Evolutionary conservation across 2,329 filamentous ascomycete genomes (phyloP).

Genomic region (Lecanoromycetidae sp.): DNA sequence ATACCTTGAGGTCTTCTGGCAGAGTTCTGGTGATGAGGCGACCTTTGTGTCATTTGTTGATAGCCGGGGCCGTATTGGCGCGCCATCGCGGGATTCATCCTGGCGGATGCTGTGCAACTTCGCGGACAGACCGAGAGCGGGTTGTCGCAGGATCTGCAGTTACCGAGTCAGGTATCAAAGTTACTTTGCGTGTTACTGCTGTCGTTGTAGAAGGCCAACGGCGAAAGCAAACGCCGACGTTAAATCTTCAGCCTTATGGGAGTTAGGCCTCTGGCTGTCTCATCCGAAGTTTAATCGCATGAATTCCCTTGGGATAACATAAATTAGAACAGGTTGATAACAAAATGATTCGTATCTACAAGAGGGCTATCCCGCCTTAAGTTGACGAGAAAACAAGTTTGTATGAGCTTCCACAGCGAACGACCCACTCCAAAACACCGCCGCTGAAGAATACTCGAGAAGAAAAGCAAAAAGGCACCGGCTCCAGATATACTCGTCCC

Average conservation of each 20-base stretch:
- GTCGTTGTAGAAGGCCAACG: neutral
- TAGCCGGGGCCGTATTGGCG: slow-evolving; percentile 17
- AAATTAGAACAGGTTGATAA: too few relatives aligned
- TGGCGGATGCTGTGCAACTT: slow-evolving; percentile 1
- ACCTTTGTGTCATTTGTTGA: slow-evolving; percentile 13
- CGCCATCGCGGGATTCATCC: slow-evolving; percentile 19
- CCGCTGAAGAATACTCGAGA: slow-evolving; percentile 7
- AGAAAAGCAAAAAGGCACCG: neutral
- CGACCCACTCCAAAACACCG: slow-evolving; percentile 8
- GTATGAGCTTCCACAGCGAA: neutral
- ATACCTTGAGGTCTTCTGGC: slow-evolving; percentile 17
- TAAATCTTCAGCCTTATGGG: neutral
- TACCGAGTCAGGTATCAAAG: slow-evolving; percentile 4
- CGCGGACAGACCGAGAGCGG: neutral
- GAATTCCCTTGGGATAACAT: too few relatives aligned
- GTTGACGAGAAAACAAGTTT: neutral
- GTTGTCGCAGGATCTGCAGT: neutral
- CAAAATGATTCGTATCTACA: neutral
- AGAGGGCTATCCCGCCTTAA: neutral
- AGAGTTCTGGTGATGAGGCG: slow-evolving; percentile 12
- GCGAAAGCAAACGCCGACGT: neutral
- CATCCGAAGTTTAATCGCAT: too few relatives aligned
- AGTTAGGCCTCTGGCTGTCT: too few relatives aligned
- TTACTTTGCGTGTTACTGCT: neutral
- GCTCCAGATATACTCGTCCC: too few relatives aligned